phyloP scores from a whole-genome alignment of 192 early-diverging fungal species.

The Backusella tuberculispora region DNA sequence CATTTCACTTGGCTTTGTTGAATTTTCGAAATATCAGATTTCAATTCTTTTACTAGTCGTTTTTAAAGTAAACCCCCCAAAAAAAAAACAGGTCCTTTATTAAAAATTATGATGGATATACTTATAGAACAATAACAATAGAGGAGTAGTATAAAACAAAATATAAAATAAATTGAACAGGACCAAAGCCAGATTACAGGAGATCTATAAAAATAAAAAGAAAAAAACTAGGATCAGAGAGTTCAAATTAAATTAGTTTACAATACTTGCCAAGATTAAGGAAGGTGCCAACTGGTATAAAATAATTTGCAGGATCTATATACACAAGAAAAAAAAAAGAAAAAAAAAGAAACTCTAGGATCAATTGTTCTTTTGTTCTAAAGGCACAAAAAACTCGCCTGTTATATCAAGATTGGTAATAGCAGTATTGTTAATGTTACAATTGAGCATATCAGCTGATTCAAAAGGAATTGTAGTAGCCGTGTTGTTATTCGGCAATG shows the following conservation, averaged over 20 bases:
- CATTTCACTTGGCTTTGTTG: too few relatives aligned
- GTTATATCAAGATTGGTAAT: not conserved
- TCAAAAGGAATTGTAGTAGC: not conserved
- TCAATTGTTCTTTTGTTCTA: slow-evolving; percentile 10
- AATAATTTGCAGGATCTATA: slow-evolving; percentile 2
- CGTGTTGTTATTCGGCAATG: not conserved
- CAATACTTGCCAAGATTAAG: not conserved
- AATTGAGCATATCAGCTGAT: not conserved
- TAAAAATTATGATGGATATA: too few relatives aligned
- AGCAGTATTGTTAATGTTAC: not conserved
- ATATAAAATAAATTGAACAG: too few relatives aligned
- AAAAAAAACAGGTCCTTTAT: too few relatives aligned
- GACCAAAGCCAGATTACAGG: not conserved
- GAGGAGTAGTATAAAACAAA: too few relatives aligned
- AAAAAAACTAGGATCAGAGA: slow-evolving; percentile 5
- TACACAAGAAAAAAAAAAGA: slow-evolving; percentile 14
- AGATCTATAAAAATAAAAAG: not conserved
- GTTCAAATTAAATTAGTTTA: not conserved
- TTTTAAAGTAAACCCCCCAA: too few relatives aligned
- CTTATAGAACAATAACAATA: too few relatives aligned
- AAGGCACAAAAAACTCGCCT: slow-evolving; percentile 13
- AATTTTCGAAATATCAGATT: too few relatives aligned
- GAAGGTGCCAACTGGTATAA: not conserved
- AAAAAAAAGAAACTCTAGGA: slow-evolving; percentile 2
- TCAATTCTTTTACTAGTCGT: too few relatives aligned